phyloP scores from a whole-genome alignment of 805 yeast genomes.

The Barnettozyma vustinii region DNA sequence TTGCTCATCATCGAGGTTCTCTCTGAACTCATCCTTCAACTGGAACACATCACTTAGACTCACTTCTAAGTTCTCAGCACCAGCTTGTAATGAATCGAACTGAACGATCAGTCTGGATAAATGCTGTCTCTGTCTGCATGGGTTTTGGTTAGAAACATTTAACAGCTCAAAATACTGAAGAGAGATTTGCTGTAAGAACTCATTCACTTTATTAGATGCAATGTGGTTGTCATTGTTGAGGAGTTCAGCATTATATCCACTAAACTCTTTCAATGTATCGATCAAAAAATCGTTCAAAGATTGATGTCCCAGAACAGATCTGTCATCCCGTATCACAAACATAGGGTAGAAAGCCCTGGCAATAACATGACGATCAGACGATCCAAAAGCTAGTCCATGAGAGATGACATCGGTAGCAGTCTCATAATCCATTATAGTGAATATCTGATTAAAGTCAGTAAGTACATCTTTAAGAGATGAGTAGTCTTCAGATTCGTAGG shows the following conservation, averaged over 20 bases:
- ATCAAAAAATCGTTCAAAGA: conserved; percentile 32
- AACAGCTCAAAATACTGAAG: conserved; percentile 40
- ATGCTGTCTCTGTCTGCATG: conserved; percentile 79
- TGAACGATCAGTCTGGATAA: conserved; percentile 46
- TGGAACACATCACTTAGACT: conserved; percentile 31
- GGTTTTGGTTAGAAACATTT: conserved; percentile 52
- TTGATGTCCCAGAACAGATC: conserved; percentile 48
- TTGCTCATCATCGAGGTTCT: conserved; percentile 13
- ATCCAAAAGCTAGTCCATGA: conserved; percentile 31
- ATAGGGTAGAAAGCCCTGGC: conserved; percentile 60
- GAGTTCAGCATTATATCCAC: conserved; percentile 32
- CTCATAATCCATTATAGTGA: conserved; percentile 27
- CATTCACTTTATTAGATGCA: conserved; percentile 22
- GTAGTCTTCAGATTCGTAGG: conserved; percentile 28
- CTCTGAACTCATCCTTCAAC: conserved; percentile 26
- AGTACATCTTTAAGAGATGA: conserved; percentile 27
- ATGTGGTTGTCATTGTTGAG: conserved; percentile 24
- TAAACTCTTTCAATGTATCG: conserved; percentile 39
- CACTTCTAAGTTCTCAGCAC: conserved; percentile 59
- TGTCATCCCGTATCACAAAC: conserved; percentile 57
- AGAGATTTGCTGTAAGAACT: conserved; percentile 42
- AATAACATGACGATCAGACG: conserved; percentile 35
- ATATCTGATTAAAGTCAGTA: conserved; percentile 33
- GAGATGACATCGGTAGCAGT: conserved; percentile 28
- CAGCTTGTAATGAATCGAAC: conserved; percentile 82